Conservation (phyloP, 306 rosid genomes). For the Boehmeria nivea region DNA sequence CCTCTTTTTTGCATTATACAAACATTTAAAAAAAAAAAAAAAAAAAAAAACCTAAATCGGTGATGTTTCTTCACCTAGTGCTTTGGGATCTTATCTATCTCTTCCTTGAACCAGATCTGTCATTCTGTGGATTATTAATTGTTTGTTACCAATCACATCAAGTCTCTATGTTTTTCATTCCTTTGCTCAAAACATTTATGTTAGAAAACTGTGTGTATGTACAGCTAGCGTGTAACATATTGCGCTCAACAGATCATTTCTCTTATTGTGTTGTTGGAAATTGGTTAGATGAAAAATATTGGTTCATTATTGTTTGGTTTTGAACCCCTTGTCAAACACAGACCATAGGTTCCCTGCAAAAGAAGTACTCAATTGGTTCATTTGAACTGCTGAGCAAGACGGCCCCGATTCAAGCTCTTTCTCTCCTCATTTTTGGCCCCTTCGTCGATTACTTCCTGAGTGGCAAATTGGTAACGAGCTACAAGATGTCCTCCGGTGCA, state of each 20-base stretch:
- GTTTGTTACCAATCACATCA: too few relatives aligned
- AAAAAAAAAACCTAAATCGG: too few relatives aligned
- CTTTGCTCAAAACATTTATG: too few relatives aligned
- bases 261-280: slow-evolving; percentile 12
- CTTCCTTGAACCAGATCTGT: too few relatives aligned
- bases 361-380: slow-evolving; percentile 72
- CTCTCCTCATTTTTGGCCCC: slow-evolving; percentile 55
- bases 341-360: slow-evolving; percentile 73
- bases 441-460: slow-evolving; percentile 72
- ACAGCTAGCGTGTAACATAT: too few relatives aligned
- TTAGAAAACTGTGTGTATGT: too few relatives aligned
- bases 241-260: too few relatives aligned
- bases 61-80: too few relatives aligned
- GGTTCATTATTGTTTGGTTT: neutral
- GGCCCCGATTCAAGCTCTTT: slow-evolving; percentile 72
- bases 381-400: slow-evolving; percentile 71
- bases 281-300: neutral
- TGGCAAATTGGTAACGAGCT: slow-evolving; percentile 55
- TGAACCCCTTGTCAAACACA: slow-evolving; percentile 29
- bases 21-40: too few relatives aligned
- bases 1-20: neutral
- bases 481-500: slow-evolving; percentile 69
- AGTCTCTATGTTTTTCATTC: neutral
- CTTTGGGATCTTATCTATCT: too few relatives aligned
- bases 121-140: too few relatives aligned